These are phyloP conservation scores for Endotrypanum monterogeii DNA, from an alignment of 208 protist genomes.

Conservation along the genomic window DNA sequence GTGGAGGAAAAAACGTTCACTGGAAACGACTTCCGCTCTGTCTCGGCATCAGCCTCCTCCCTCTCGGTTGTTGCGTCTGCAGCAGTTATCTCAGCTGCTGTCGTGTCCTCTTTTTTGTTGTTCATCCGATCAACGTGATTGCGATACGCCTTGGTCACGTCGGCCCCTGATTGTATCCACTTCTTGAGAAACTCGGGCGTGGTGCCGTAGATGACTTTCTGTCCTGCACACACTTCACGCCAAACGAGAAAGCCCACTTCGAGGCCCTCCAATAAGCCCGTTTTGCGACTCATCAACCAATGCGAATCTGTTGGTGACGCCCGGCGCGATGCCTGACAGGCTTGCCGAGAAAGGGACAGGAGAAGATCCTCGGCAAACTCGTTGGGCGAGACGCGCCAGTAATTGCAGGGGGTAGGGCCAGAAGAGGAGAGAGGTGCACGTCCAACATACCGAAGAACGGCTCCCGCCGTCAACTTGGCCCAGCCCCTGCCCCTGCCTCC, in stretches of 20 bases:
- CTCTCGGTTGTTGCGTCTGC: neutral
- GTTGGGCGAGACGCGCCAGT: slow-evolving; percentile 16
- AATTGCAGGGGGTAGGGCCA: neutral
- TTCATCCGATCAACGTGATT: slow-evolving; percentile 14
- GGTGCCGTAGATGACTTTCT: slow-evolving; percentile 49
- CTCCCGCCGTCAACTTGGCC: slow-evolving; percentile 29
- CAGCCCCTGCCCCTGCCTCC: slow-evolving; percentile 1
- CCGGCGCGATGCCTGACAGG: slow-evolving; percentile 39
- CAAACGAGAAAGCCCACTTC: slow-evolving; percentile 37
- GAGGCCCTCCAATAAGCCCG: slow-evolving; percentile 35
- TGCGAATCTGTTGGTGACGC: slow-evolving; percentile 45
- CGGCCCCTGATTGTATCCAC: slow-evolving; percentile 36
- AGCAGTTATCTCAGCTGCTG: neutral
- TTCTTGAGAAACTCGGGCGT: slow-evolving; percentile 51
- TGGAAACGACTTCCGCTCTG: slow-evolving; percentile 6
- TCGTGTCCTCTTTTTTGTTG: neutral
- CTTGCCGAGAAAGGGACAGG: slow-evolving; percentile 54
- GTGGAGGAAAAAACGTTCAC: slow-evolving; percentile 7
- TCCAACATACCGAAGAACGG: slow-evolving; percentile 34
- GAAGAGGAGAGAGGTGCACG: neutral
- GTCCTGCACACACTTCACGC: slow-evolving; percentile 33
- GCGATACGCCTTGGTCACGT: slow-evolving; percentile 24
- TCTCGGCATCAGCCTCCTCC: neutral
- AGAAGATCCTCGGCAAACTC: slow-evolving; percentile 65
- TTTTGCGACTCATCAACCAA: slow-evolving; percentile 47